A percentile compares a stretch with the other conserved stretches of the same genome.
Conservation (phyloP, 2,329 filamentous ascomycete genomes). For the Colletotrichum sidae region DNA sequence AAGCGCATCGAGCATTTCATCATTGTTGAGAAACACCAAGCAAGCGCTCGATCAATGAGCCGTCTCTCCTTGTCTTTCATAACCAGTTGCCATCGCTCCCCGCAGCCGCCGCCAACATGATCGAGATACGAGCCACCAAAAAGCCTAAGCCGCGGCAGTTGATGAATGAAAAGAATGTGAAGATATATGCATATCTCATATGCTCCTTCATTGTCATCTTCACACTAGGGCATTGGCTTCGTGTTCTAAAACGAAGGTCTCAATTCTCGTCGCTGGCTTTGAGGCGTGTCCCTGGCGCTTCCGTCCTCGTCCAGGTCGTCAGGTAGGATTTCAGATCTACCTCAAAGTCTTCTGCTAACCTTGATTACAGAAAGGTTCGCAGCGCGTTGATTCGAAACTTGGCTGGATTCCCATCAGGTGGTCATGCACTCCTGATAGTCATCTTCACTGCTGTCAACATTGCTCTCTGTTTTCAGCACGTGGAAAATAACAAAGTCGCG, state of each 20-base stretch:
- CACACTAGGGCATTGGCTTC: background rate
- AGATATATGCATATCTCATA: conserved; percentile 2
- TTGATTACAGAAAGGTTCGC: background rate
- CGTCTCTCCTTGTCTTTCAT: no score
- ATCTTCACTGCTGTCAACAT: conserved; percentile 49
- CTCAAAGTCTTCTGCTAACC: background rate
- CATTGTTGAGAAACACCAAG: no score
- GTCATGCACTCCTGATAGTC: conserved; percentile 45
- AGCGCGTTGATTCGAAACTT: conserved; percentile 6
- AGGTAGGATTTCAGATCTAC: background rate
- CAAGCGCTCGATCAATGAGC: no score
- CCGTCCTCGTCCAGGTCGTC: background rate
- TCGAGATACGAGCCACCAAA: background rate
- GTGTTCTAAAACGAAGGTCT: background rate
- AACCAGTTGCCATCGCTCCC: no score
- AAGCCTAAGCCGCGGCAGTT: conserved; percentile 17
- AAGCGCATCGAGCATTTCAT: no score
- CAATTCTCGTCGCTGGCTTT: background rate
- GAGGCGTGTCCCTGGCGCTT: background rate
- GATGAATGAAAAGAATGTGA: conserved; percentile 14
- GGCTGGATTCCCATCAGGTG: conserved; percentile 30
- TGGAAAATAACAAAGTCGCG: conserved; percentile 44
- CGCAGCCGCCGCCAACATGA: background rate
- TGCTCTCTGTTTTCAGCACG: conserved; percentile 46
- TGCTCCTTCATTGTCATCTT: background rate